Evolutionary conservation across 495 filamentous ascomycete genomes (phyloP), one percentile per base, ranked within the genome.

Genomic region (Jackrogersella multiformis): DNA sequence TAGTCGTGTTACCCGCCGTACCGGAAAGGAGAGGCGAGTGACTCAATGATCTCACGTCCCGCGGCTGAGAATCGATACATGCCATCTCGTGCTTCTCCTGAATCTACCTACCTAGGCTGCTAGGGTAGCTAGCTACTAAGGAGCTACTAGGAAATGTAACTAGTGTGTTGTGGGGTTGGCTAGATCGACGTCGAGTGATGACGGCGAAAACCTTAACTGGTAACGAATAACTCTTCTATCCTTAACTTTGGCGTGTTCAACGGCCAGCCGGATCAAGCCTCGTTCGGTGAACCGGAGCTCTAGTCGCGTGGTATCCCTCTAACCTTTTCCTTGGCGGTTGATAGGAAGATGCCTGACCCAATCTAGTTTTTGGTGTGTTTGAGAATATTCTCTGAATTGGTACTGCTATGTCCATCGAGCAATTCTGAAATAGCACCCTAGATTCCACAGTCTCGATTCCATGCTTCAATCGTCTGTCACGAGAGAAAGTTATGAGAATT

Each of bases 271-370:
- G 68, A 71, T 36, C 51, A 56, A 36, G 28, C 7, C 53, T 71
- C 61, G 61, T 70, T 70, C 68, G 68, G 68, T 21, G 54, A 54
- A 71, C 68, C 68, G 68, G 68, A 71, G 68, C 23, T 70, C 32
- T 24, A 61, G 61, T 69, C 61, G 61, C 61, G 52, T 61, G 66
- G 53, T 52, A 20, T 18, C 3, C 3, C 26, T 3, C 26, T n/a
- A 10, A 41, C 2, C 41, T 20, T 12, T 23, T n/a, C 24, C 28
- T 53, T 61, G 32, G 42, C 61, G 66, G 61, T 32, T 55, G 34
- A 41, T 39, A 21, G 54, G 60, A 64, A 68, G 39, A 58, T 24
- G 45, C 36, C 45, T 42, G 38, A 36, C 42, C 4, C 1, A 36
- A 16, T 20, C 3, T 35, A 32, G 18, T 18, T 53, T 38, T 21